Evolutionary conservation across 129 eudicot genomes (phyloP).

Genomic region (Chrysanthemum seticuspe): DNA sequence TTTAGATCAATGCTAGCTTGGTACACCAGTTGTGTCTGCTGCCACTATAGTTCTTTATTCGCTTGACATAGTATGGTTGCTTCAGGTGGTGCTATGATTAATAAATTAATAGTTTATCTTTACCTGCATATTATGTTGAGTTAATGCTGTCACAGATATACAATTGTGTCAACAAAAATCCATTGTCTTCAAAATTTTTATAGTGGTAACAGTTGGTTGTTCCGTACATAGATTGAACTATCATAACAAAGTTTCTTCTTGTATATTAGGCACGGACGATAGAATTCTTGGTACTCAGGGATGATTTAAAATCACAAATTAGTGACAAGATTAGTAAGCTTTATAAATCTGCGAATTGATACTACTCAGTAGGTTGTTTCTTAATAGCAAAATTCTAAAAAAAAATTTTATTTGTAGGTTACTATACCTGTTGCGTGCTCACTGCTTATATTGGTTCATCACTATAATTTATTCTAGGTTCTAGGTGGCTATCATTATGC

Average conservation of each 20-base stretch:
- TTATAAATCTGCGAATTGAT: neutral
- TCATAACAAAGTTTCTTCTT: constrained; percentile 2
- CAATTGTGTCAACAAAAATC: no score
- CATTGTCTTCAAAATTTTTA: neutral
- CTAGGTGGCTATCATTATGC: constrained; percentile 11
- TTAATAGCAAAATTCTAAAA: neutral
- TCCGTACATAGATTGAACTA: neutral
- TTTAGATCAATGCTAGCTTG: neutral
- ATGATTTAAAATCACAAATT: neutral
- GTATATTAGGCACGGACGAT: constrained; percentile 1
- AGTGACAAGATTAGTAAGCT: neutral
- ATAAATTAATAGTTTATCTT: neutral
- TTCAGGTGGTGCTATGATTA: neutral
- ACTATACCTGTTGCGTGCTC: neutral
- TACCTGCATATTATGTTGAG: constrained; percentile 2
- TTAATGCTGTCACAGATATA: neutral
- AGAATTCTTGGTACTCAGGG: neutral
- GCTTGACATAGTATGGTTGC: neutral
- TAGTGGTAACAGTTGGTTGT: constrained; percentile 3
- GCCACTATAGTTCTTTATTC: neutral
- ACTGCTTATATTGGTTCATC: constrained; percentile 1
- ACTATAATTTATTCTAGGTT: constrained; percentile 11
- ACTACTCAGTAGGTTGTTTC: neutral
- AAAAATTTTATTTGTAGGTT: neutral
- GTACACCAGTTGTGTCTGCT: neutral